Evolutionary conservation across 2,329 filamentous ascomycete species (phyloP).

Genomic region (Phaeoacremonium minimum): DNA sequence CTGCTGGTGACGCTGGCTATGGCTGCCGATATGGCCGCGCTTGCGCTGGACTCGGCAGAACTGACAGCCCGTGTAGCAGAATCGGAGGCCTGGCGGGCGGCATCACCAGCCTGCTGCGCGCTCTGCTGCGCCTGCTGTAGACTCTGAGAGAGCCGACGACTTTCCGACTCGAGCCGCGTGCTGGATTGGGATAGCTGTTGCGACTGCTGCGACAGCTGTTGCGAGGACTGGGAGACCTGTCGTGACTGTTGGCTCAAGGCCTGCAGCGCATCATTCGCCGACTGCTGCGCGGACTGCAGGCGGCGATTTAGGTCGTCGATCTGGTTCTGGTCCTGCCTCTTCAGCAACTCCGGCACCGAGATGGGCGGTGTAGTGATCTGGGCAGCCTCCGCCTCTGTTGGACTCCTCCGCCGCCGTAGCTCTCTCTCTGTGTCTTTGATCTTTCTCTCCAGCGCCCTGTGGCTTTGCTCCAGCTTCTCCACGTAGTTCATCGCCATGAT

Average conservation of each 20-base stretch:
- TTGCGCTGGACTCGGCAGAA: conserved; percentile 20
- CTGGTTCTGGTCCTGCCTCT: conserved; percentile 17
- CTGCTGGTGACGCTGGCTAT: conserved; percentile 21
- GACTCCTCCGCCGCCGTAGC: conserved; percentile 1
- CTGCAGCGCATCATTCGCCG: conserved; percentile 21
- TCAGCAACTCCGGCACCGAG: conserved; percentile 1
- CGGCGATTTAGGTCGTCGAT: conserved; percentile 13
- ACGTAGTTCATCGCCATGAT: conserved; percentile 7
- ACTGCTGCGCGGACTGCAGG: conserved; percentile 17
- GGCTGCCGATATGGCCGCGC: conserved; percentile 14
- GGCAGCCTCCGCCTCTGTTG: conserved; percentile 6
- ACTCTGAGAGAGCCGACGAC: conserved; percentile 15
- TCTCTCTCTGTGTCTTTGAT: neutral
- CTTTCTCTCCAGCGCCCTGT: conserved; percentile 3
- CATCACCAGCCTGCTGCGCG: conserved; percentile 11
- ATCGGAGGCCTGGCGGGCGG: conserved; percentile 8
- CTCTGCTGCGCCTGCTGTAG: conserved; percentile 17
- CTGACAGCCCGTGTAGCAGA: conserved; percentile 11
- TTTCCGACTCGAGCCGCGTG: conserved; percentile 22
- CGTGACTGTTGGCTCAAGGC: conserved; percentile 20
- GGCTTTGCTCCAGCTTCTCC: conserved; percentile 4
- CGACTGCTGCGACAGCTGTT: conserved; percentile 22
- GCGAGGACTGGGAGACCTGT: conserved; percentile 22
- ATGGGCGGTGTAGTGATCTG: conserved; percentile 18
- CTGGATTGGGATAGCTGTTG: conserved; percentile 22